phyloP scores from a whole-genome alignment of 768 basidiomycete species.

The Candolleomyces aberdarensis region DNA sequence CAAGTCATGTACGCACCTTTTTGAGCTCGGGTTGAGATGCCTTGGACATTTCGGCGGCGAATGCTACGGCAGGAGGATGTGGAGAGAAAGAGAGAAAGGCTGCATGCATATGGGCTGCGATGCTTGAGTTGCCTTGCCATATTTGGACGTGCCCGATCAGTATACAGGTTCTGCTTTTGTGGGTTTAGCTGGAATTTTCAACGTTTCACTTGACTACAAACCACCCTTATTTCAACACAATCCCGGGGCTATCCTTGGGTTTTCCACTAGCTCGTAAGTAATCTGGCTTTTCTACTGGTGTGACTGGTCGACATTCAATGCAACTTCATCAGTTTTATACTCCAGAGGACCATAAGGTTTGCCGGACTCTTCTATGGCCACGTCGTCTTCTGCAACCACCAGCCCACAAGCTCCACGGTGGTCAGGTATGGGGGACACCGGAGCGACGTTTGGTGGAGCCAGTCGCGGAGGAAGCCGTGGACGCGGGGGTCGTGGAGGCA shows the following conservation, averaged over 20 bases:
- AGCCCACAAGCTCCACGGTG: conserved; percentile 39
- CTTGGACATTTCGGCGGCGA: conserved; percentile 66
- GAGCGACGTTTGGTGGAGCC: conserved; percentile 45
- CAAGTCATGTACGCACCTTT: conserved; percentile 60
- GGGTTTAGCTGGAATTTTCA: not conserved
- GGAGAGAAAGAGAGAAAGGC: not conserved
- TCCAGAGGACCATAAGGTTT: not conserved
- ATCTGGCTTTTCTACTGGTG: not conserved
- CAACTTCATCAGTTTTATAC: not conserved
- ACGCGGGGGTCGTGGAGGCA: conserved; percentile 32
- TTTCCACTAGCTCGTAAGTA: not conserved
- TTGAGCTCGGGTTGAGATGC: conserved; percentile 97
- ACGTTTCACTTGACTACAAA: conserved; percentile 2
- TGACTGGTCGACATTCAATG: not conserved
- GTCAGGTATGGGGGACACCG: conserved; percentile 44
- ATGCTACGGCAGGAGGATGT: not conserved
- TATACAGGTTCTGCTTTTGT: not conserved
- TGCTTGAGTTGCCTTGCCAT: conserved; percentile 10
- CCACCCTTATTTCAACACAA: not conserved
- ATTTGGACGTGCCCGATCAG: conserved; percentile 14
- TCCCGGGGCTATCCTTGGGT: not conserved
- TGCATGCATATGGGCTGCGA: not conserved
- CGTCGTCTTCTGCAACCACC: conserved; percentile 23
- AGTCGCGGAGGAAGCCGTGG: conserved; percentile 34
- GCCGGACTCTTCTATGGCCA: conserved; percentile 23